These are phyloP conservation scores for Gorgonomyces haynaldii DNA, from an alignment of 192 early-diverging fungal genomes.

Conservation along the genomic window DNA sequence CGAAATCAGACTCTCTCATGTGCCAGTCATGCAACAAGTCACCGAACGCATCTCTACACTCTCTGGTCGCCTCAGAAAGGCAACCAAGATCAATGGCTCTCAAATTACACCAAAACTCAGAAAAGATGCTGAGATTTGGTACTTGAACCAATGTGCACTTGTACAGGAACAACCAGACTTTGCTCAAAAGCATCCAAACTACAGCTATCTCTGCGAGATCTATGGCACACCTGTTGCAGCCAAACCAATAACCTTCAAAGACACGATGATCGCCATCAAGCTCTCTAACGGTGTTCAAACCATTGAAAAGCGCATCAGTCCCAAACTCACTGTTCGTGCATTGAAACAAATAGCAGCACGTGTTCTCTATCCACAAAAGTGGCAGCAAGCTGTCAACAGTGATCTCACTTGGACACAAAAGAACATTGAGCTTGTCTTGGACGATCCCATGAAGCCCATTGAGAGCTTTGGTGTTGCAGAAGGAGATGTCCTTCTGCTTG, in stretches of 20 bases:
- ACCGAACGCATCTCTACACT: not conserved
- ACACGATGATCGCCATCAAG: not conserved
- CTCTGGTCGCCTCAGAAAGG: not conserved
- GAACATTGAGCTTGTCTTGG: not conserved
- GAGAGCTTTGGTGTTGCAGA: not conserved
- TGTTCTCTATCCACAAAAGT: not conserved
- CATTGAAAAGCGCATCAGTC: not conserved
- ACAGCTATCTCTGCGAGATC: not conserved
- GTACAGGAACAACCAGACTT: slow-evolving; percentile 3
- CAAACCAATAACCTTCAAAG: not conserved
- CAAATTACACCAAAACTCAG: not conserved
- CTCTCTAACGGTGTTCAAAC: not conserved
- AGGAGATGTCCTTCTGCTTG: slow-evolving; percentile 4
- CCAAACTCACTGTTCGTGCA: not conserved
- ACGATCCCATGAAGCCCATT: slow-evolving; percentile 1
- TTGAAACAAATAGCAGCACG: slow-evolving; percentile 1
- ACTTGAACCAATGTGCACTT: not conserved
- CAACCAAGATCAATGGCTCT: not conserved
- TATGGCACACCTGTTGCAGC: slow-evolving; percentile 1
- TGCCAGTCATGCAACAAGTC: not conserved
- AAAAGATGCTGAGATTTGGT: slow-evolving; percentile 4
- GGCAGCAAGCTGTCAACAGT: slow-evolving; percentile 1
- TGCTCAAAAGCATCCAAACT: not conserved
- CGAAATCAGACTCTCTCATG: not conserved
- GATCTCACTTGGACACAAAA: not conserved